A percentile compares a stretch with the other conserved stretches of the same genome.
phyloP scores from a whole-genome alignment of 225 moss, liverwort and hornwort genomes.

The Anthoceros angustus region DNA sequence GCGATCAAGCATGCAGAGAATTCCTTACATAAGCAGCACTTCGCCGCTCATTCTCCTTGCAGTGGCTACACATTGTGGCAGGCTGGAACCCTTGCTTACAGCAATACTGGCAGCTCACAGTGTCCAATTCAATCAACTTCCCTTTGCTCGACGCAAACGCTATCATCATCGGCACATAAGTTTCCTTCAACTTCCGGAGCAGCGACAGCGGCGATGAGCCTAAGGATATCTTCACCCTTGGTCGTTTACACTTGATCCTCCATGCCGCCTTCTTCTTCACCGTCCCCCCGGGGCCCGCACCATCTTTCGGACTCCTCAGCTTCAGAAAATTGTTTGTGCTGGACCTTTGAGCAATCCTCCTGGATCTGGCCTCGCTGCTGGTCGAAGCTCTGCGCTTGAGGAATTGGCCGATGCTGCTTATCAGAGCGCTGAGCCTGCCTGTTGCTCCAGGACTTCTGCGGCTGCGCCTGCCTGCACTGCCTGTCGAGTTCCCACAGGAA shows the following conservation, averaged over 20 bases:
- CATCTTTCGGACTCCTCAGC: not conserved
- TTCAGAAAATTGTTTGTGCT: not conserved
- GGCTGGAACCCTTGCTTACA: not conserved
- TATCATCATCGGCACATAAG: not conserved
- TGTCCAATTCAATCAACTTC: not conserved
- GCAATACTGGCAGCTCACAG: conserved; percentile 1
- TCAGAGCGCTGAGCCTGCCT: not conserved
- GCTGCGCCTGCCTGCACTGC: not conserved
- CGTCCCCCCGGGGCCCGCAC: not conserved
- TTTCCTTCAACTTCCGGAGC: not conserved
- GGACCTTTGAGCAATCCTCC: not conserved
- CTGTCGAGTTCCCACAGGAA: not conserved
- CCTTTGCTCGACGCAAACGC: not conserved
- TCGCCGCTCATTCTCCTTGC: not conserved
- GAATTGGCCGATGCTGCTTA: not conserved
- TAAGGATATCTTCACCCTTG: not conserved
- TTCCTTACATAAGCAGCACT: not conserved
- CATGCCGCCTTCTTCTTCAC: not conserved
- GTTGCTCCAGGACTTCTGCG: not conserved
- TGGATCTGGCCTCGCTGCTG: not conserved
- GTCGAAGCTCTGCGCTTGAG: not conserved
- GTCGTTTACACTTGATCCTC: not conserved
- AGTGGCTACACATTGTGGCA: not conserved
- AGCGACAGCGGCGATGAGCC: not conserved
- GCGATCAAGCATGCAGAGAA: too few relatives aligned